Percentiles rank a stretch among this genome's conserved stretches.
phyloP scores from a whole-genome alignment of 2,329 filamentous ascomycete species.

The Arthrobotrys megalospora region DNA sequence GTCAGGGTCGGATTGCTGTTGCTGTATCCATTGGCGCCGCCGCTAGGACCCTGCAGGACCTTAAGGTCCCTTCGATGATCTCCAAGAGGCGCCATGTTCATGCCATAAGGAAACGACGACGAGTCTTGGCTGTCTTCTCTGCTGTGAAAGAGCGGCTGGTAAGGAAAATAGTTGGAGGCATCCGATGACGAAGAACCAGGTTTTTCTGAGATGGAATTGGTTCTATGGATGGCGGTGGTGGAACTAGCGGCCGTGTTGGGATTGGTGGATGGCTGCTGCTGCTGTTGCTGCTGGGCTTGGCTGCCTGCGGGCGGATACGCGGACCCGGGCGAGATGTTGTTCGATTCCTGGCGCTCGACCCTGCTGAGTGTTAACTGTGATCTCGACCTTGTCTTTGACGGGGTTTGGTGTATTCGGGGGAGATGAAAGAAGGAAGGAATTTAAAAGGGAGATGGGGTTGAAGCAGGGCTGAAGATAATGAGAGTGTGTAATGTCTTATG shows the following conservation, averaged over 20 bases:
- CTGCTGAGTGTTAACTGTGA: conserved; percentile 5
- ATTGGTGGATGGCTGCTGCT: conserved; percentile 22
- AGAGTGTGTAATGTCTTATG: conserved; percentile 16
- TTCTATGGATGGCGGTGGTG: conserved; percentile 17
- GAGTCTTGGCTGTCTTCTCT: conserved; percentile 47
- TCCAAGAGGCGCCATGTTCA: conserved; percentile 59
- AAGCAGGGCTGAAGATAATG: background rate
- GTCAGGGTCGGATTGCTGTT: conserved; percentile 58
- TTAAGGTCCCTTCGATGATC: conserved; percentile 57
- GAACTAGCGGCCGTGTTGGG: conserved; percentile 36
- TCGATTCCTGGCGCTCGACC: conserved; percentile 54
- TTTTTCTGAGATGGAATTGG: conserved; percentile 43
- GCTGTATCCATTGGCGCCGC: conserved; percentile 50
- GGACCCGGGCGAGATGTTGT: conserved; percentile 59
- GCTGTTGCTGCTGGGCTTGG: conserved; percentile 24
- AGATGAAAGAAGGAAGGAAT: background rate
- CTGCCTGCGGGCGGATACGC: conserved; percentile 47
- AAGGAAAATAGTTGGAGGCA: conserved; percentile 55
- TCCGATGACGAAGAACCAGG: conserved; percentile 50
- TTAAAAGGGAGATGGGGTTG: background rate
- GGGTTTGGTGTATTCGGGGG: too few species aligned
- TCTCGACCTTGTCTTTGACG: too few species aligned
- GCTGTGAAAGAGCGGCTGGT: conserved; percentile 39
- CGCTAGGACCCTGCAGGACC: conserved; percentile 48
- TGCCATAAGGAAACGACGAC: conserved; percentile 38